These are phyloP conservation scores for Allium fistulosum DNA, from an alignment of 106 monocot species.

Conservation along the genomic window DNA sequence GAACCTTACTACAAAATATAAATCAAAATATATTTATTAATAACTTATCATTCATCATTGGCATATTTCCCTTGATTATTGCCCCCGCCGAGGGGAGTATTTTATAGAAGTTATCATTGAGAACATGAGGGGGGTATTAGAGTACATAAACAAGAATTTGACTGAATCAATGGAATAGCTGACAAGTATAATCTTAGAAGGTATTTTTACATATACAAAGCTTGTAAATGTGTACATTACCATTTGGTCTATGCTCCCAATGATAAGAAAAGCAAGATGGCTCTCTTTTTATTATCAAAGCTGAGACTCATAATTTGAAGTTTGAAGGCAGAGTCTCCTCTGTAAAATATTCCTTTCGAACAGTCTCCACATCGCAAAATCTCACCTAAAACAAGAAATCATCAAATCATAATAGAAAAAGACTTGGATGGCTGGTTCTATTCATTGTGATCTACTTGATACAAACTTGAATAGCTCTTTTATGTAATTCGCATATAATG, in stretches of 20 bases:
- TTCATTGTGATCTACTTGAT: no score
- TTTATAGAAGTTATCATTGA: no score
- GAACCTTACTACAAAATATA: no score
- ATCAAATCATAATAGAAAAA: background rate
- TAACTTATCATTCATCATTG: no score
- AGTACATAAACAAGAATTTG: background rate
- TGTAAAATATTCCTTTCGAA: slow-evolving; percentile 49
- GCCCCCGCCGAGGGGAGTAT: no score
- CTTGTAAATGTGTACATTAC: background rate
- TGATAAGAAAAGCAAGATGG: background rate
- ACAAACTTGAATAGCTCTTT: no score
- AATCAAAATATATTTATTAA: no score
- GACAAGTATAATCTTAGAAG: background rate
- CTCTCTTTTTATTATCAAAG: background rate
- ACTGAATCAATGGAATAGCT: background rate
- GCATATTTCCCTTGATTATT: no score
- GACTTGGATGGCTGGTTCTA: background rate
- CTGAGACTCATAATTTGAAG: slow-evolving; percentile 17
- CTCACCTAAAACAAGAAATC: slow-evolving; percentile 34
- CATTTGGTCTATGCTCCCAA: background rate
- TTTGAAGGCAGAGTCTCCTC: slow-evolving; percentile 39
- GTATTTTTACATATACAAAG: background rate
- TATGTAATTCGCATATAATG: no score
- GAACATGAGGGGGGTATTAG: no score
- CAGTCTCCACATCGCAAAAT: slow-evolving; percentile 46